Conservation (phyloP, 257 asterid genomes). For the Solanum rostratum region DNA sequence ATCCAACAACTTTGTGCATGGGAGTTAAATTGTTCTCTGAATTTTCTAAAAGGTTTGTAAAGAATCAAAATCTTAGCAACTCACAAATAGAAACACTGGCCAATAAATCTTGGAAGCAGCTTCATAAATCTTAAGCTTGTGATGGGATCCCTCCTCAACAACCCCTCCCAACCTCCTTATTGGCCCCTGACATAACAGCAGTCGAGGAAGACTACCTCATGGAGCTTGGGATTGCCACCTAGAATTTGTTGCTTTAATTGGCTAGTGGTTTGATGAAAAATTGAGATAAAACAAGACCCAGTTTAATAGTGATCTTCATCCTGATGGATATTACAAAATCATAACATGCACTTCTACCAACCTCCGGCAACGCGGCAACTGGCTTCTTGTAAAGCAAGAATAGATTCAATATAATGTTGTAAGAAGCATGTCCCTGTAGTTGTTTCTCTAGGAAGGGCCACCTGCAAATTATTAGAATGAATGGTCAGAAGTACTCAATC, state of each 20-base stretch:
- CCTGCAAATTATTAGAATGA: constrained; percentile 37
- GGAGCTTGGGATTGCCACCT: neutral
- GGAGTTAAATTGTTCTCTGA: neutral
- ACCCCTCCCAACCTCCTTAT: neutral
- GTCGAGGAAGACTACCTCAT: neutral
- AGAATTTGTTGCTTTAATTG: neutral
- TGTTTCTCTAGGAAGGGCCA: constrained; percentile 84
- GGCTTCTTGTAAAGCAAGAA: constrained; percentile 87
- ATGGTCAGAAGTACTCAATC: constrained; percentile 10
- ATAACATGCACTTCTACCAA: constrained; percentile 17
- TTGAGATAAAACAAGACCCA: neutral
- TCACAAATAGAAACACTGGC: neutral
- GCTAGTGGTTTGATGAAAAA: neutral
- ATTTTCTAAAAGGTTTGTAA: neutral
- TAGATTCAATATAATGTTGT: constrained; percentile 83
- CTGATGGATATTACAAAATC: neutral
- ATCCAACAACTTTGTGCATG: neutral
- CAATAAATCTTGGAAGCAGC: neutral
- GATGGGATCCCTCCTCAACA: neutral
- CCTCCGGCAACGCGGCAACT: constrained; percentile 68
- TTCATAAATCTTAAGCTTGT: neutral
- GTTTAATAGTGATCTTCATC: neutral
- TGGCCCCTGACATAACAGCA: neutral
- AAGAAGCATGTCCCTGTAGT: constrained; percentile 81
- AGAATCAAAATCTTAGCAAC: neutral